Evolutionary conservation across 2,329 filamentous ascomycete genomes (phyloP).

Genomic region (Incumbomyces delicatus): DNA sequence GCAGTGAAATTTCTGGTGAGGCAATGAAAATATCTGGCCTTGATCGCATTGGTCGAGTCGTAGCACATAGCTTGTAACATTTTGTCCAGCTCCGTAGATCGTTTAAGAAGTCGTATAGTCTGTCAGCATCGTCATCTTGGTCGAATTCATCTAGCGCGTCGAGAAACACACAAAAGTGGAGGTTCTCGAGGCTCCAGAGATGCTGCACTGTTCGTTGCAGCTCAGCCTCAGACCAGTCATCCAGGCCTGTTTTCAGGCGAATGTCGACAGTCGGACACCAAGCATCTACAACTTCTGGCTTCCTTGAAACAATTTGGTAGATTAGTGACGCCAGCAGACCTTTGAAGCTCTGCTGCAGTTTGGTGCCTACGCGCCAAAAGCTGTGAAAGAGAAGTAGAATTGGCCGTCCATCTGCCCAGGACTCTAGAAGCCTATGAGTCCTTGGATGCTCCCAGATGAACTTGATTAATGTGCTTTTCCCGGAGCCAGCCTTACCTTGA

Average conservation of each 20-base stretch:
- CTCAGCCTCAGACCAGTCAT: constrained; percentile 2
- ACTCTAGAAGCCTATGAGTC: background rate
- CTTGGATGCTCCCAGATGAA: background rate
- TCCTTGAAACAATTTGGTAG: background rate
- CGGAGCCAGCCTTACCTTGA: constrained; percentile 9
- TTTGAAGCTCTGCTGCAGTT: constrained; percentile 2
- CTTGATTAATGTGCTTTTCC: constrained; percentile 11
- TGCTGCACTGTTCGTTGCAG: background rate
- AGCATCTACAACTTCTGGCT: background rate
- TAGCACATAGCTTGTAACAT: background rate
- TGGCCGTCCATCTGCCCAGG: background rate
- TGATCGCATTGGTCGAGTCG: background rate
- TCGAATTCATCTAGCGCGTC: constrained; percentile 11
- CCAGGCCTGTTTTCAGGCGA: background rate
- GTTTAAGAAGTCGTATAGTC: background rate
- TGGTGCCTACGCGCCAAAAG: constrained; percentile 7
- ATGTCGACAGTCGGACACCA: background rate
- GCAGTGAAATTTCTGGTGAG: background rate
- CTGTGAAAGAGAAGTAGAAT: background rate
- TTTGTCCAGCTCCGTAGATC: background rate
- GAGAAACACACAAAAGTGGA: constrained; percentile 5
- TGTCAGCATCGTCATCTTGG: constrained; percentile 2
- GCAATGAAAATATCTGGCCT: background rate
- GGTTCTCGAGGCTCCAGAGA: background rate
- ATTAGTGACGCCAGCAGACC: constrained; percentile 5